Conservation (phyloP, 305 asterid genomes). For the Stenogyne calaminthoides region DNA sequence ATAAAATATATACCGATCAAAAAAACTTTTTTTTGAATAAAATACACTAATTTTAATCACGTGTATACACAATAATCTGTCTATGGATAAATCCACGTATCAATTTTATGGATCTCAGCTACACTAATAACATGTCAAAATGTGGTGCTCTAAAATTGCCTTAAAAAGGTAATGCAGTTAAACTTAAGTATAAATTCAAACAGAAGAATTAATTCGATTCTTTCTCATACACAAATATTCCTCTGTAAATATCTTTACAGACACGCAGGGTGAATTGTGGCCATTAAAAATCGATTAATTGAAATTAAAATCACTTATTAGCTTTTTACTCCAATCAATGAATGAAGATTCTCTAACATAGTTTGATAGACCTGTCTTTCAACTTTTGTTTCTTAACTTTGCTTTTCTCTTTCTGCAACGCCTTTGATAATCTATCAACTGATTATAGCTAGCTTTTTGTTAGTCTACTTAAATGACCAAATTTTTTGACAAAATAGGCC, state of each 20-base stretch:
- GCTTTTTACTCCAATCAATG: no score
- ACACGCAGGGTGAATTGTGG: constrained; percentile 13
- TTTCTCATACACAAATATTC: not conserved
- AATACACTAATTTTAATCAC: no score
- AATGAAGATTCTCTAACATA: constrained; percentile 19
- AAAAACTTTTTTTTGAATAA: no score
- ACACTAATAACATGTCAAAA: not conserved
- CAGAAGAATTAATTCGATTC: not conserved
- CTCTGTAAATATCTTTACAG: not conserved
- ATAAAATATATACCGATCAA: no score
- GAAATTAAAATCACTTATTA: constrained; percentile 31
- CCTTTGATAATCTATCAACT: not conserved
- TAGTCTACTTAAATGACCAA: not conserved
- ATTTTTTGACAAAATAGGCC: constrained; percentile 9
- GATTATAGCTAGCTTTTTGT: not conserved
- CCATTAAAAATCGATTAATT: not conserved
- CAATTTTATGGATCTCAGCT: no score
- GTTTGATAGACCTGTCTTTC: not conserved
- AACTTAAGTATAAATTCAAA: not conserved
- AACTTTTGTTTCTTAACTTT: no score
- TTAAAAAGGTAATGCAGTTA: not conserved
- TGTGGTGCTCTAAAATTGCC: not conserved
- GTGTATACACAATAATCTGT: no score
- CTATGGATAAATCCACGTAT: no score
- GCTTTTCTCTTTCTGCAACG: not conserved